phyloP scores from a whole-genome alignment of 345 rosid genomes.

The Cardiospermum halicacabum region DNA sequence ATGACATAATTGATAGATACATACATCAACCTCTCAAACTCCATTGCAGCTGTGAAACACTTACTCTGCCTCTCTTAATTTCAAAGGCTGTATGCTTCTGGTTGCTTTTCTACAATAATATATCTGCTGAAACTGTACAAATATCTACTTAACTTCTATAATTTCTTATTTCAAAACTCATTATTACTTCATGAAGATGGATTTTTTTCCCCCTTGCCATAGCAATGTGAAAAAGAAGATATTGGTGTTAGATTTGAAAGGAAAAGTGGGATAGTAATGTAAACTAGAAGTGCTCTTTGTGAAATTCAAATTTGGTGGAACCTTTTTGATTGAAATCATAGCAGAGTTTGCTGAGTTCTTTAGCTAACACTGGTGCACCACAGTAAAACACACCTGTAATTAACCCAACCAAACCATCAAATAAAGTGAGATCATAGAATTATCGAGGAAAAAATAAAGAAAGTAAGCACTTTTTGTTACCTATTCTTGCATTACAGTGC shows the following conservation, averaged over 20 bases:
- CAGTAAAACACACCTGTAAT: slow-evolving; percentile 91
- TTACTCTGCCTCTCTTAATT: not conserved
- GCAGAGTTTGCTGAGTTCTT: slow-evolving; percentile 89
- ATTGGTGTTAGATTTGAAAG: not conserved
- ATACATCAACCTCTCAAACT: slow-evolving; percentile 22
- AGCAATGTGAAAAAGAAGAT: not conserved
- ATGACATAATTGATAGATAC: too few species aligned
- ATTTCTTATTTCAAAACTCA: slow-evolving; percentile 14
- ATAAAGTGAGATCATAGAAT: not conserved
- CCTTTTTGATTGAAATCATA: slow-evolving; percentile 90
- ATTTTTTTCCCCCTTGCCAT: not conserved
- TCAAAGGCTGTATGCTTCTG: too few species aligned
- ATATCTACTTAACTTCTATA: slow-evolving; percentile 7
- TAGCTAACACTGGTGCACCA: slow-evolving; percentile 90
- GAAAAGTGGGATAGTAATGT: not conserved
- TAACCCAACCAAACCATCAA: slow-evolving; percentile 10
- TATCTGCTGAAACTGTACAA: too few species aligned
- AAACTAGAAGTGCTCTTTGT: slow-evolving; percentile 83
- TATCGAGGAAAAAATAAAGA: not conserved
- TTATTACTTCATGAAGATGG: not conserved
- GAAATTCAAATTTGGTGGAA: slow-evolving; percentile 90
- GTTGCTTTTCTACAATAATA: too few species aligned
- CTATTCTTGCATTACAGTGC: slow-evolving; percentile 85
- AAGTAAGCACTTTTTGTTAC: slow-evolving; percentile 25
- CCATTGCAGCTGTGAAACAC: slow-evolving; percentile 33